phyloP scores from a whole-genome alignment of 2,329 filamentous ascomycete genomes.

The Colletotrichum costaricense region DNA sequence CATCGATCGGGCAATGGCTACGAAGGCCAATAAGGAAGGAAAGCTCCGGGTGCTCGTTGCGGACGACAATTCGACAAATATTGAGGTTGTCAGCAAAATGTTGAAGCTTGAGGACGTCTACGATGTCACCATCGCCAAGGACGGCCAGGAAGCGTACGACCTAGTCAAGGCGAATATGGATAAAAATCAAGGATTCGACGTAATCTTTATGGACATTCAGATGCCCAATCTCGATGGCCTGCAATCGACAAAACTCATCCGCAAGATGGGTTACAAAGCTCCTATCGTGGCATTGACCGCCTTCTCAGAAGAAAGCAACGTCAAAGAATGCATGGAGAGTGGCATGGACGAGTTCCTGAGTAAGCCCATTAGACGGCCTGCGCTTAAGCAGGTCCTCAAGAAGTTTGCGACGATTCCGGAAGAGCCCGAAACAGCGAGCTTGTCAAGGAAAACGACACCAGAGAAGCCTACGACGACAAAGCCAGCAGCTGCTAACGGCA shows the following conservation, averaged over 20 bases:
- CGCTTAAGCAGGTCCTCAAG: conserved; percentile 86
- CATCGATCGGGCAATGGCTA: conserved; percentile 73
- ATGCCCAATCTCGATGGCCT: conserved; percentile 95
- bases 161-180: conserved; percentile 86
- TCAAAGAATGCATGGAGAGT: conserved; percentile 85
- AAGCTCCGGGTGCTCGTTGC: conserved; percentile 88
- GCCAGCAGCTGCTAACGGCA: conserved; percentile 31
- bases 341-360: conserved; percentile 92
- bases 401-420: conserved; percentile 86
- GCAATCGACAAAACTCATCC: conserved; percentile 86
- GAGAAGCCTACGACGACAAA: conserved; percentile 37
- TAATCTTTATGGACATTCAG: conserved; percentile 96
- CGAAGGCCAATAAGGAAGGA: conserved; percentile 64
- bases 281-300: conserved; percentile 93
- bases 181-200: conserved; percentile 77
- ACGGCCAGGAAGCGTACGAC: conserved; percentile 89
- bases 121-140: conserved; percentile 88
- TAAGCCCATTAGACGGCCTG: conserved; percentile 82
- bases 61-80: conserved; percentile 72
- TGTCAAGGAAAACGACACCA: conserved; percentile 47
- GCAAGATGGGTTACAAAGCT: conserved; percentile 85
- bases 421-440: conserved; percentile 63
- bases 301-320: conserved; percentile 90
- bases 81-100: conserved; percentile 70
- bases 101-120: conserved; percentile 83